These are phyloP conservation scores for Cylindrodendrum hubeiense DNA, from an alignment of 2,329 filamentous ascomycete species.

Conservation along the genomic window DNA sequence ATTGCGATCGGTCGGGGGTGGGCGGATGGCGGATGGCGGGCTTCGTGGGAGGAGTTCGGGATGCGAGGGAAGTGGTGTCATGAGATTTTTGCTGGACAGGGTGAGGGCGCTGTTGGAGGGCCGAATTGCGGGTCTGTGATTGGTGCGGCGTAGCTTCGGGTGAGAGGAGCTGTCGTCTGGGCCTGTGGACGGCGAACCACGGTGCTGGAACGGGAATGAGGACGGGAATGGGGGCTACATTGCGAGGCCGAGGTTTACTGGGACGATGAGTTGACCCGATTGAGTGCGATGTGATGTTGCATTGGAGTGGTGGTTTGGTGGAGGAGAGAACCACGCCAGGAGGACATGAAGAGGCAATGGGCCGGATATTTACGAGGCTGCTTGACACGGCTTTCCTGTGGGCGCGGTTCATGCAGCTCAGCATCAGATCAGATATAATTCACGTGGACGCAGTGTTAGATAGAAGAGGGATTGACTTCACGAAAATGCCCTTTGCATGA, in stretches of 20 bases:
- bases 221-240: too few relatives aligned
- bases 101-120: slow-evolving; percentile 31
- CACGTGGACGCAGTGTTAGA: too few relatives aligned
- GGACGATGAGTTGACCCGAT: neutral
- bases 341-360: neutral
- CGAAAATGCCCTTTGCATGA: too few relatives aligned
- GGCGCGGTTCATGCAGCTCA: neutral
- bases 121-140: slow-evolving; percentile 48
- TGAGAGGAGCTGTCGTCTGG: slow-evolving; percentile 40
- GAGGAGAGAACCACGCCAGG: neutral
- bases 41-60: slow-evolving; percentile 33
- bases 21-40: slow-evolving; percentile 23
- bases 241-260: neutral
- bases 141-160: slow-evolving; percentile 53
- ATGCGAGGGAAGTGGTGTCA: slow-evolving; percentile 48
- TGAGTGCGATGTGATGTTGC: neutral
- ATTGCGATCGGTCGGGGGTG: slow-evolving; percentile 11
- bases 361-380: neutral
- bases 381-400: neutral
- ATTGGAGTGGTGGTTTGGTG: neutral
- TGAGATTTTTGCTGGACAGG: slow-evolving; percentile 51
- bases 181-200: neutral
- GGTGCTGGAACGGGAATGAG: neutral
- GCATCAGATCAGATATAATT: neutral
- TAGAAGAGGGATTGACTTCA: neutral